A percentile compares a stretch with the other conserved stretches of the same genome.
Conservation (phyloP, 1,284 basidiomycete species). For the Heliocybe sulcata region DNA sequence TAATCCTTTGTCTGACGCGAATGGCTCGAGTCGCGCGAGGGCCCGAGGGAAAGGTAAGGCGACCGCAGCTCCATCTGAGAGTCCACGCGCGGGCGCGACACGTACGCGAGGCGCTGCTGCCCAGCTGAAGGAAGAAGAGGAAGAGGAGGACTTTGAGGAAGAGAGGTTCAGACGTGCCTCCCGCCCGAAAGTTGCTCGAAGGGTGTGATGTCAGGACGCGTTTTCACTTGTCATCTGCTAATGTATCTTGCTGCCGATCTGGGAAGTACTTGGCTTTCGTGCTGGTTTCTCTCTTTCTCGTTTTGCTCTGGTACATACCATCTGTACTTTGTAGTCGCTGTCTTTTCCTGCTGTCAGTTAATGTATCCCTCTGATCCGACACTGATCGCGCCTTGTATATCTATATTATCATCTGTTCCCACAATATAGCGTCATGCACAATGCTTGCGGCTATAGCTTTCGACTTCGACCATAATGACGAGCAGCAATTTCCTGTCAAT, state of each 20-base stretch:
- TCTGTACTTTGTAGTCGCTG: background rate
- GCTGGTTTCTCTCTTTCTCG: background rate
- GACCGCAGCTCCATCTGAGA: background rate
- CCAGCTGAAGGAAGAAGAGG: constrained; percentile 3
- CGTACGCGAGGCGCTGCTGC: background rate
- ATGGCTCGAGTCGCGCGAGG: constrained; percentile 16
- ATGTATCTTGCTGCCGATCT: background rate
- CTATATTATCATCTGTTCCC: background rate
- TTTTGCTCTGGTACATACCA: background rate
- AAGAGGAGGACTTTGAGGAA: constrained; percentile 11
- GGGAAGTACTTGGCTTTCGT: background rate
- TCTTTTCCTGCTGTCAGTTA: background rate
- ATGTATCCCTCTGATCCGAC: background rate
- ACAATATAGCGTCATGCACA: background rate
- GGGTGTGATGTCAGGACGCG: background rate
- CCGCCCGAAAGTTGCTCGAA: background rate
- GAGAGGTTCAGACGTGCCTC: background rate
- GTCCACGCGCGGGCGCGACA: background rate
- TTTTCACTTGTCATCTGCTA: background rate
- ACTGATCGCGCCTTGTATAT: background rate
- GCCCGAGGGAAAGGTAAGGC: background rate
- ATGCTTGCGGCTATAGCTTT: background rate
- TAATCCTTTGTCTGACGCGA: background rate
- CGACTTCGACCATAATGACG: background rate
- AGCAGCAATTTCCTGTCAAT: background rate